Evolutionary conservation across 768 basidiomycete species (phyloP), one percentile per base, ranked within the genome.

Genomic region (Plicaturopsis crispa): DNA sequence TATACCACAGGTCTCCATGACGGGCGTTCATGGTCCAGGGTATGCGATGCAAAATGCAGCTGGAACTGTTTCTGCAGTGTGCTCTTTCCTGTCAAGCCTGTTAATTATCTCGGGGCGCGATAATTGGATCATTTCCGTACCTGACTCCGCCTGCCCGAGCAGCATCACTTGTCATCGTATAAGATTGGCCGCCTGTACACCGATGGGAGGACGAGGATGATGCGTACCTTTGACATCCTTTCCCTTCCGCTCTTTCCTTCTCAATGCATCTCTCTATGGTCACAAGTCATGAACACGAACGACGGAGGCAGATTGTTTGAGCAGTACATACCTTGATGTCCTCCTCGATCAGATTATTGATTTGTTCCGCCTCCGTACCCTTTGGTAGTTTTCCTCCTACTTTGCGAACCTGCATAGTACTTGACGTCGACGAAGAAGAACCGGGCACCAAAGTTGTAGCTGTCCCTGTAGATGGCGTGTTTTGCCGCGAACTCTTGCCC

Each of bases 1-100:
- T 84, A 86, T 21, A 90, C 79, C 21, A 88, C 78, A 3, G 83
- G 77, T 14, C 76, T 72, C 87, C 88, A 90, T 3, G 75, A 76
- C 0, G 78, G 72, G 17, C 82, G 77, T 60, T 84, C 81, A 36
- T 67, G 61, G 31, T 88, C 82, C 24, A 89, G 72, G 0, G 78
- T 64, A 41, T 73, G 68, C 3, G 82, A 78, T 6, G 84, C 78
- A 50, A 87, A 86, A 59, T 78, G 81, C 1, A 88, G 67, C 51
- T 89, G 84, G 51, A 89, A 85, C 56, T 89, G 85, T 51, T 88
- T 88, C 51, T 82, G 83, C 10, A 89, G 67, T 2, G 87, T 89
- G 2, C 84, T 86, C 59, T 90, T 90, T 24, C 84, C 84, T 61
- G 60, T 63, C 14, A 20, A 32, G 16, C 6, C 12, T 19, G 31